Conservation (phyloP, 2,329 filamentous ascomycete species). For the Aspergillus oerlinghausenensis region DNA sequence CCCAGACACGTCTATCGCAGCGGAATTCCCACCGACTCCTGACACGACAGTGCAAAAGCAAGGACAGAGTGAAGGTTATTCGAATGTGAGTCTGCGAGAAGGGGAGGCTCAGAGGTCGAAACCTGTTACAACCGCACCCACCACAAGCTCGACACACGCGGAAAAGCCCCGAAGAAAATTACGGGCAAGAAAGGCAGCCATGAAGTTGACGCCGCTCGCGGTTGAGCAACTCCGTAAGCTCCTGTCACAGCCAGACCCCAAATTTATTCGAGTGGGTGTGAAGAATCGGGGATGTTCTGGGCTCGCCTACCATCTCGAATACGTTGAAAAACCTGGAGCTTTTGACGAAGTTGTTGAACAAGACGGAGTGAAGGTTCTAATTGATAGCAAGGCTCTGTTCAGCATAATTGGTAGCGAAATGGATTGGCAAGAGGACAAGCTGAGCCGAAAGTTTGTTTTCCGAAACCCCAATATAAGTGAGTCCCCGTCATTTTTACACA, state of each 20-base stretch:
- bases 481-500: conserved; percentile 36
- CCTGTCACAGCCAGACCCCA: conserved; percentile 79
- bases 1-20: conserved; percentile 59
- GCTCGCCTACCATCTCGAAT: conserved; percentile 88
- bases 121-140: conserved; percentile 37
- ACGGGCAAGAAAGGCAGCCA: conserved; percentile 81
- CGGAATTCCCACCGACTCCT: conserved; percentile 45
- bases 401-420: conserved; percentile 99
- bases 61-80: conserved; percentile 27
- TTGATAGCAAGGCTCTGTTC: conserved; percentile 95
- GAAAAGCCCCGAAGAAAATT: conserved; percentile 63
- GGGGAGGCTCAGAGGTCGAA: conserved; percentile 64
- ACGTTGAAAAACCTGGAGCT: conserved; percentile 80
- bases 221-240: conserved; percentile 72
- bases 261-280: conserved; percentile 90
- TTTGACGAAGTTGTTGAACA: conserved; percentile 95
- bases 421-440: conserved; percentile 97
- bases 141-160: conserved; percentile 36
- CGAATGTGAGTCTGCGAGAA: conserved; percentile 53
- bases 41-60: conserved; percentile 44
- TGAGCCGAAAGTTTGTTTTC: conserved; percentile 89
- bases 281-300: conserved; percentile 93
- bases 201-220: conserved; percentile 76
- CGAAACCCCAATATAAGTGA: conserved; percentile 97
- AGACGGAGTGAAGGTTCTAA: conserved; percentile 90